Base-by-base conservation (phyloP, 2,329 filamentous ascomycete species). In the Aspergillus puulaauensis region DNA sequence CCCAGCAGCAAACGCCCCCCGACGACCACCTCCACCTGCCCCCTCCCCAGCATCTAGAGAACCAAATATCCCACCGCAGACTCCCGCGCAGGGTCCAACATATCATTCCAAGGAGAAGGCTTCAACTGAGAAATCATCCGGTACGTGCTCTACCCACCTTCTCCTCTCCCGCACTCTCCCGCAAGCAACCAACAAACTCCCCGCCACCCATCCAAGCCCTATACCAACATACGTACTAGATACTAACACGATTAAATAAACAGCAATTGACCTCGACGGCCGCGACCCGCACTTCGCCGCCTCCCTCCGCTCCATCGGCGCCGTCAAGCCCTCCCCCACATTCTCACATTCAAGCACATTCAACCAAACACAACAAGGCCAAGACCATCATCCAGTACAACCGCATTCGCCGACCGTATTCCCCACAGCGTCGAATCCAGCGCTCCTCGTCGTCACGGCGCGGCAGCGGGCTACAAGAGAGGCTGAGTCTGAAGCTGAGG, bases 221-320 rank as follows among this genome's bases (percentile, higher is more conserved):
- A 53, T 53, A 54, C 37, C 47, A 53, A 48, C 55, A 6, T 7
- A 27, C 19, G 7, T 9, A 19, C 14, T 14, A 37, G 11, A 37
- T 37, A 48, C 24, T 40, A 50, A 51, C 24, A 43, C 3, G 35
- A 48, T 23, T 43, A 6, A 37, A 37, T 37, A 37, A n/a, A 46
- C 54, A 83, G 82, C 80, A 50, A 81, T 87, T 61, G 82, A 86
- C 64, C 78, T 84, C 66, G 85, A 88, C 67, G 84, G 79, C 56
- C 81, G 80, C 58, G 85, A 87, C 68, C 84, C 84, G 1, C 78
- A 82, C 68, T 93, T 82, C 84, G 90, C 93, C 80, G 88, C 86
- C 70, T 96, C 92, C 63, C 90, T 98, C 61, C 89, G 87, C 66
- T 77, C 75, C 46, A 76, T 87, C 57, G 85, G 84, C 56, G 80